Evolutionary conservation across 306 rosid species (phyloP), one percentile per base, ranked within the genome.

Genomic region (Quercus wislizeni): DNA sequence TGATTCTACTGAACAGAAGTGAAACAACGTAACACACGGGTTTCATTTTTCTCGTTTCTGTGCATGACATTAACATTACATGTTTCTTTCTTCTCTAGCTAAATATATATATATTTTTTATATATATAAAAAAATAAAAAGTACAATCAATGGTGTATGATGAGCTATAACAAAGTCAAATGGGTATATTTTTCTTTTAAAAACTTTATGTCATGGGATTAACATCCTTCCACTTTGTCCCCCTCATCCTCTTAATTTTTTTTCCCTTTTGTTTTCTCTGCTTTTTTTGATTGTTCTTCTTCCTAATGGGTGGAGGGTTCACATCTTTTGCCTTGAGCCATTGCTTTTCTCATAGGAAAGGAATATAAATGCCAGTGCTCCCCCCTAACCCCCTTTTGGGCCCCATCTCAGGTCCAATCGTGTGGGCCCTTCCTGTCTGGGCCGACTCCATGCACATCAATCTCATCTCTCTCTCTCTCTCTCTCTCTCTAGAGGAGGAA

Each of bases 151-250:
- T 78, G 89, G 90, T 71, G 81, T 70, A 92, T 90, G 95, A 90
- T 90, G 93, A 86, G 85, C 63, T 76, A 76, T 80, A 82, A 73
- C 46, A 89, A 90, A 94, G 98, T 94, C 98, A 94, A 92, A 91
- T 86, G 89, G 85, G 91, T 87, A 83, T 85, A 83, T 73, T 83
- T 83, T 80, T 83, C 84, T 88, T 89, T 90, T 78, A 49, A 83
- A 76, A 87, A 89, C 97, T 89, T 91, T 94, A 85, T 91, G 76
- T 87, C 91, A 94, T 91, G 90, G 87, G 89, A 94, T 91, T 90
- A 92, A 88, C 97, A 91, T 94, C 80, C 97, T 78, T 94, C 98
- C 98, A 91, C 98, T 94, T 91, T 94, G 98, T 92, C 98, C 91
- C 97, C 92, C 83, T 81, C 88, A 74, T 80, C 74, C 81, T 84